Base-by-base conservation (phyloP, 805 yeast genomes). In the Priceomyces fermenticarens region DNA sequence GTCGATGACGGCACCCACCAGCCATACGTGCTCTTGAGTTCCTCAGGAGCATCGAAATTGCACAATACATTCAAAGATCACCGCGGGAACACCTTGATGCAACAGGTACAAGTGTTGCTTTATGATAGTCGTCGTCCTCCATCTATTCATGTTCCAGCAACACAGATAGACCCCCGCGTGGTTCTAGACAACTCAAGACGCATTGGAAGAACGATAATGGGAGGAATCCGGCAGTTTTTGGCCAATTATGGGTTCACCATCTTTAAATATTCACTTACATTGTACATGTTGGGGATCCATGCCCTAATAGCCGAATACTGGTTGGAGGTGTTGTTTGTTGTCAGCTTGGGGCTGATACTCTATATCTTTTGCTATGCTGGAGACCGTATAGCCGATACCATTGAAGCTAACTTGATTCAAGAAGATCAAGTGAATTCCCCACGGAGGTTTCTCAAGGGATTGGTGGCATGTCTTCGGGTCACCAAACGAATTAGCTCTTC, bases 11-110 rank as follows among this genome's bases (percentile, higher is more conserved):
- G 50, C 2, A 52, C 47, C 10, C 57, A 58, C 30, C 56, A 52
- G 10, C 74, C 76, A 4, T 73, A 72, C 39, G 30, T 72, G 2
- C 50, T 72, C 32, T 32, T 73, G 3, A 70, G 60, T 40, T 60
- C 62, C n/a, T 44, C 67, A 2, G 78, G 68, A 0, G 44, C 53
- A 10, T 55, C 63, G 2, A 61, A 59, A 25, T 43, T 72, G 12
- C 42, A 53, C 35, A 37, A 40, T n/a, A 26, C 13, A 2, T 48
- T 52, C 33, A 43, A 36, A 27, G 30, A 35, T 34, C 27, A 37
- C 11, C 31, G 45, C 27, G 59, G 57, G 1, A 43, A 41, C 9
- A 29, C 51, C 9, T 35, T 56, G 12, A 36, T 60, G n/a, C 63
- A 60, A 36, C 58, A 60, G 38, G 64, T 59, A 4, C 45, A 51